Evolutionary conservation across 345 rosid species (phyloP), one percentile per base, ranked within the genome.

Genomic region (Cardamine resedifolia): DNA sequence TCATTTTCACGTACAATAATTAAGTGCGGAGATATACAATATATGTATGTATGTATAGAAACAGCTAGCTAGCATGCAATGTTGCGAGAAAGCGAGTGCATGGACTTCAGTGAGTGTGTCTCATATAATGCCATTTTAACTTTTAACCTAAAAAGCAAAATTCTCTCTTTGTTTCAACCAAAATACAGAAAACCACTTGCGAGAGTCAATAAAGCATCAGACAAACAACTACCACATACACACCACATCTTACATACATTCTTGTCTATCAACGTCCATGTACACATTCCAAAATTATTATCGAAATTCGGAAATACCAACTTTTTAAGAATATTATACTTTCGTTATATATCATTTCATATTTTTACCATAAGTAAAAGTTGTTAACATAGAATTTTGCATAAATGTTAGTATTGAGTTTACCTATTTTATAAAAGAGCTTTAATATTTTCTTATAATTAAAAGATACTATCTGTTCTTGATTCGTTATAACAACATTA

Each of bases 51-150:
- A 41, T 4, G 27, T 31, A 66, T 38, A 75, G 48, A 48, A 41
- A 75, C 68, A 75, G 74, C 73, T 68, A 67, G 73, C 68, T 68
- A 75, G 78, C 78, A 75, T 75, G 73, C 57, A 51, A 68, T 74
- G 69, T 75, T 60, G 73, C 16, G 63, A 38, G 78, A 75, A 75
- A 75, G 78, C 69, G 58, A 68, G 64, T 75, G 78, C 78, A 68
- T 75, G 78, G 78, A 68, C 78, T 75, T 68, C 74, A 75, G 78
- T 59, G 78, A 68, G 74, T 75, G 73, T 68, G 50, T 75, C 69
- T 60, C 69, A 43, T 38, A 68, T 66, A 74, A 74, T 66, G 60
- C 45, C 55, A 74, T 68, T 60, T 59, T 31, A 60, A 60, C 78
- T 75, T 75, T 75, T 75, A 68, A 68, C 78, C 78, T 68, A 68